A percentile compares a stretch with the other conserved stretches of the same genome.
phyloP scores from a whole-genome alignment of 768 basidiomycete species.

The Suillus brevipes region DNA sequence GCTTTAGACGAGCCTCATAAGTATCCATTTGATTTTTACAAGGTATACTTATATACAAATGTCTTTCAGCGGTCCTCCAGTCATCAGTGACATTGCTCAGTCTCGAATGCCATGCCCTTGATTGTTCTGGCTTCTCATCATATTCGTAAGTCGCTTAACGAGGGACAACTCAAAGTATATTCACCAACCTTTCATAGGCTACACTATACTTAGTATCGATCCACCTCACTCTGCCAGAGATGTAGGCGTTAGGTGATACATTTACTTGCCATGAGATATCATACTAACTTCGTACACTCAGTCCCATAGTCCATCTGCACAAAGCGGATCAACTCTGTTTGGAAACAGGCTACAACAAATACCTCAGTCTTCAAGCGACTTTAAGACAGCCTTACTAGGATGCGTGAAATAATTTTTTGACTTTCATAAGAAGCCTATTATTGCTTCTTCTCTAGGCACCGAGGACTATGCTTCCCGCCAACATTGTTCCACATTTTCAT shows the following conservation, averaged over 20 bases:
- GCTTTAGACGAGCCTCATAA: neutral
- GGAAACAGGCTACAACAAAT: neutral
- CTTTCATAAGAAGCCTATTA: too few relatives aligned
- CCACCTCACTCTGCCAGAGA: neutral
- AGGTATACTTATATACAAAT: neutral
- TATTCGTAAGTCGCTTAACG: neutral
- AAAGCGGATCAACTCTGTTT: neutral
- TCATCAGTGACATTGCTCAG: neutral
- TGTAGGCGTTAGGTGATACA: neutral
- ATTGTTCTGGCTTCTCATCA: neutral
- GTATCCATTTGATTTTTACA: neutral
- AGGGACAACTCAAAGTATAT: neutral
- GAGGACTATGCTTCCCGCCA: too few relatives aligned
- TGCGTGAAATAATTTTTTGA: too few relatives aligned
- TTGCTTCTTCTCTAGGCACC: too few relatives aligned
- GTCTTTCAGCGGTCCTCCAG: neutral
- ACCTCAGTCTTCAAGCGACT: neutral
- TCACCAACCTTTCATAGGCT: neutral
- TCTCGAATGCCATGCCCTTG: neutral
- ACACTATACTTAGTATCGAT: neutral
- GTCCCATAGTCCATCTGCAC: neutral
- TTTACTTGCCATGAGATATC: neutral
- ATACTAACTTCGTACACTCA: neutral
- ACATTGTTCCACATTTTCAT: too few relatives aligned
- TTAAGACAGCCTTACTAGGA: neutral